A percentile compares a stretch with the other conserved stretches of the same genome.
phyloP scores from a whole-genome alignment of 768 basidiomycete genomes.

The Candolleomyces aberdarensis region DNA sequence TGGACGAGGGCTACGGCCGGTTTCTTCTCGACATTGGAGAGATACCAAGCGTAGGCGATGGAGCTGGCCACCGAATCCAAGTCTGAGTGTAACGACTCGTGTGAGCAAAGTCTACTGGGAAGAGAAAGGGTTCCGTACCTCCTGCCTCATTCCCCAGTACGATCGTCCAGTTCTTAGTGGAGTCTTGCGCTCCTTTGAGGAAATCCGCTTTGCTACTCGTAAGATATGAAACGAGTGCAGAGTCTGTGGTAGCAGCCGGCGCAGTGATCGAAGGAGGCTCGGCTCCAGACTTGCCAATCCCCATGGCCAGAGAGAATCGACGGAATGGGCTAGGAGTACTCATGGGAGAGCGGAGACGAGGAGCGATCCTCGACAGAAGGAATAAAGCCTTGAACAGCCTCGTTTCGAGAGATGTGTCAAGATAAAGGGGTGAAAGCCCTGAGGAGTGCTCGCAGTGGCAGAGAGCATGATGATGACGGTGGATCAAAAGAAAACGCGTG shows the following conservation, averaged over 20 bases:
- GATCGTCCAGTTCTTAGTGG: constrained; percentile 68
- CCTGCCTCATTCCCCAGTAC: constrained; percentile 97
- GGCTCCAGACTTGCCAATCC: constrained; percentile 25
- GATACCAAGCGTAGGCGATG: constrained; percentile 79
- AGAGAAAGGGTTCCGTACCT: constrained; percentile 46
- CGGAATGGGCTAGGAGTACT: constrained; percentile 25
- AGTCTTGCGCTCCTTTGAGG: constrained; percentile 47
- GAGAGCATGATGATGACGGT: neutral
- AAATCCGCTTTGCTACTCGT: constrained; percentile 53
- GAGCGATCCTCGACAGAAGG: neutral
- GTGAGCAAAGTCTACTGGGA: neutral
- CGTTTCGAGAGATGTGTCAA: neutral
- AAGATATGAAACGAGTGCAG: constrained; percentile 28
- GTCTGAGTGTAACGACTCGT: constrained; percentile 46
- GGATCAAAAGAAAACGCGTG: neutral
- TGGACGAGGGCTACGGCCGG: constrained; percentile 72
- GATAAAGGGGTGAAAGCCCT: neutral
- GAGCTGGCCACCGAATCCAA: constrained; percentile 88
- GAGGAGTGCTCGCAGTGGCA: neutral
- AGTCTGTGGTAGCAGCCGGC: constrained; percentile 9
- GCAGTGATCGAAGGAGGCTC: constrained; percentile 6
- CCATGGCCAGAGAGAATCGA: constrained; percentile 34
- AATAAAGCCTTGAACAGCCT: neutral
- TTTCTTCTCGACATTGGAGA: constrained; percentile 50
- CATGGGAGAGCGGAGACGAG: constrained; percentile 9